Conservation (phyloP, 345 rosid genomes). For the Eucalyptus leucophloia region DNA sequence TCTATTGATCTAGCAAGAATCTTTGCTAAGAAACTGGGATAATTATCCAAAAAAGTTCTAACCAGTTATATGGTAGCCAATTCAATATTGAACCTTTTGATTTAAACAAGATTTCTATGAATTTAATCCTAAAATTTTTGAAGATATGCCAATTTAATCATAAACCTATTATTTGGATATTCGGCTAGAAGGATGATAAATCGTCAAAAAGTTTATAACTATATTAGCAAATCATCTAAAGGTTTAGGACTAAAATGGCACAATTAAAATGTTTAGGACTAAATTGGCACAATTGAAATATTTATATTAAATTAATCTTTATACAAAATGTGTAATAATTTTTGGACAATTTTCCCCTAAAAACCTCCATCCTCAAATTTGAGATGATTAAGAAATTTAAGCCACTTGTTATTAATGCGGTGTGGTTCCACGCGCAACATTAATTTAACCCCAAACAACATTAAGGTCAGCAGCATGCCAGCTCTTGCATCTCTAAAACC, state of each 20-base stretch:
- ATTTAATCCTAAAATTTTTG: background rate
- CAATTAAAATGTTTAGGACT: background rate
- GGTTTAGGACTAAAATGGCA: no score
- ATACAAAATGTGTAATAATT: no score
- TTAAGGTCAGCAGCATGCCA: background rate
- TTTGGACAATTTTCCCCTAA: no score
- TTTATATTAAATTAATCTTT: no score
- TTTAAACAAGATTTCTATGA: no score
- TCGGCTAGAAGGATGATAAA: background rate
- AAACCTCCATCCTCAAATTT: background rate
- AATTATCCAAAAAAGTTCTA: no score
- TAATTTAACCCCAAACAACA: background rate
- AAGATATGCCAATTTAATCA: background rate
- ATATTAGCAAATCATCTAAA: background rate
- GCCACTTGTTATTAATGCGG: background rate
- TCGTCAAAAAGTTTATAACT: no score
- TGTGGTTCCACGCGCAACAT: background rate
- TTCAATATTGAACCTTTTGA: no score
- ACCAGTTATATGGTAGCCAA: no score
- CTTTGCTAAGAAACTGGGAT: background rate
- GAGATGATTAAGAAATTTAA: background rate
- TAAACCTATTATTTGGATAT: background rate
- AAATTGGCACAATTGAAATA: no score
- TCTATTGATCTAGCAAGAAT: background rate
- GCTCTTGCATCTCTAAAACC: background rate